Evolutionary conservation across 2,329 filamentous ascomycete species (phyloP), one percentile per base, ranked within the genome.

Genomic region (Sporothrix inflata): DNA sequence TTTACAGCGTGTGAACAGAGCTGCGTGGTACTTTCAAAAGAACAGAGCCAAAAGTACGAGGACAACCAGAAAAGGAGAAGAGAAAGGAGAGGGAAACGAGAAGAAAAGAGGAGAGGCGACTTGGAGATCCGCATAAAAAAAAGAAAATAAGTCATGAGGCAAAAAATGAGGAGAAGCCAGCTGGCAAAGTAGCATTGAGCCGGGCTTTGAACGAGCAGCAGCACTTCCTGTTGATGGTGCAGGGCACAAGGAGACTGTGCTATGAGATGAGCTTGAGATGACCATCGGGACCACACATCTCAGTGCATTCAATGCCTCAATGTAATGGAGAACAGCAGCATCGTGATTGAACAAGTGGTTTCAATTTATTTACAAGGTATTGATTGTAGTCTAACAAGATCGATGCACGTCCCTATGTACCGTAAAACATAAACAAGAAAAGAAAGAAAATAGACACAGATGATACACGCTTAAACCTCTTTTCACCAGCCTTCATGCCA

Each of bases 381-480:
- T 12, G 19, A 57, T 61, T 42, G 55, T 61, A 42, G 34, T 61
- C 57, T 24, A 69, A 55, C 47, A 55, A 60, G 21, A 61, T 47
- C 16, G 27, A 70, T 70, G 40, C 19, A 24, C 9, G 30, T 38
- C 27, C 30, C 14, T 45, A 70, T 49, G 24, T 34, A 63, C 38
- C 21, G 38, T 40, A 24, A 47, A 55, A 49, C n/a, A 21, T 49
- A 60, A 30, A 60, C 12, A 70, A 42, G 14, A 70, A 53, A 34
- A 40, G 40, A 47, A 21, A 53, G 19, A 47, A 53, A 53, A 71
- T 16, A 63, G 1, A 30, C 30, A 53, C n/a, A 24, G n/a, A 65
- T 51, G 45, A 27, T 53, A 51, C 68, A 49, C 53, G 69, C 55
- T 63, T 24, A 40, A 4, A n/a, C 8, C 34, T 70, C 11, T 40